Evolutionary conservation across 768 basidiomycete genomes (phyloP), one percentile per base, ranked within the genome.

Genomic region (Xerocomellus intermedius): DNA sequence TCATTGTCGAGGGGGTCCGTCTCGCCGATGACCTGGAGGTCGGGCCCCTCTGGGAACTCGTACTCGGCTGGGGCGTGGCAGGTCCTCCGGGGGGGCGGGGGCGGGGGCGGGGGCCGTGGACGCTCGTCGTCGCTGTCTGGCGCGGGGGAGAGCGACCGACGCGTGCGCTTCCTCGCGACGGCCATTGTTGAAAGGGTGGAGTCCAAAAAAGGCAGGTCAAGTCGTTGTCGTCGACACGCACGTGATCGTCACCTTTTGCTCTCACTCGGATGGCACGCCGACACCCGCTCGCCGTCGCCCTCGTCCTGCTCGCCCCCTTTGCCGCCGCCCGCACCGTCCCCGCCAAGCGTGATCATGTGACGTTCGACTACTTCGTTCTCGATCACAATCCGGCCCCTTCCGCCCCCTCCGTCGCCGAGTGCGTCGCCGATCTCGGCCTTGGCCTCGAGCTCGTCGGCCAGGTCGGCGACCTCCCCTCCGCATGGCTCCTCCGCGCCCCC

Each of bases 361-460:
- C 81, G 14, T 84, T 90, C 71, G 78, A 87, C 63, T 98, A 99
- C 76, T 98, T 95, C 76, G 82, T 87, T 50, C 64, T 92, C 28
- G 84, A 86, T 61, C 83, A 89, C 64, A 71, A 79, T 61, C 82
- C 89, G 42, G 63, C 66, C 7, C 69, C 74, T 9, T 74, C 76
- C 30, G 57, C 78, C 77, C 77, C 80, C 60, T 79, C 84, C 60
- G 79, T 90, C 57, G 72, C 73, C 52, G 84, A 89, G 58, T 78
- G 87, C 54, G 79, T 85, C 7, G 44, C 67, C 8, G 69, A 75
- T 0, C 78, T 98, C 12, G 85, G 85, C 14, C 77, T 93, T 8
- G 86, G 85, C n/a, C 86, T 93, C 21, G 88, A 98, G 72, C 74
- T 97, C 45, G 87, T 98, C 53, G 92, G 95, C 67, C 88, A 83